phyloP scores from a whole-genome alignment of 768 basidiomycete genomes.

The Mycena galopus region DNA sequence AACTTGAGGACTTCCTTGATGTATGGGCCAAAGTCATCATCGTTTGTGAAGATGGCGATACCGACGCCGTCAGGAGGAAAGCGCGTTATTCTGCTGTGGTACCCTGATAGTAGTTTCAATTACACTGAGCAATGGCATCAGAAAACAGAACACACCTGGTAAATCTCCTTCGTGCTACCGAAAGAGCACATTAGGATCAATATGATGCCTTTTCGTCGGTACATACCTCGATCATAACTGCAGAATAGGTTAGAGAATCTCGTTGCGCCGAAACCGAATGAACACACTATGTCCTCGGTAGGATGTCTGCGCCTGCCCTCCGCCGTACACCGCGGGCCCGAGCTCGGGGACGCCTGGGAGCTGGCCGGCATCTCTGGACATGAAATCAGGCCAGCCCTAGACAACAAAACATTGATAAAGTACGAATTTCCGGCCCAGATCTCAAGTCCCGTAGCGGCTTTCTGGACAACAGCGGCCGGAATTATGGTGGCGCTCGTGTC shows the following conservation, averaged over 20 bases:
- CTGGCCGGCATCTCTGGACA: not conserved
- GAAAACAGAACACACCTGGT: not conserved
- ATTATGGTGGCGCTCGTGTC: too few species aligned
- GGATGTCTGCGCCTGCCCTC: not conserved
- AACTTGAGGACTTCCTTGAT: conserved; percentile 7
- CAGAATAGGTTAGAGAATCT: not conserved
- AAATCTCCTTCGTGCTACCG: not conserved
- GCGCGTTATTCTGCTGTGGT: not conserved
- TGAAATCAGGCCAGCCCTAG: too few species aligned
- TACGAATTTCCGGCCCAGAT: too few species aligned
- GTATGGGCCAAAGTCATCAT: not conserved
- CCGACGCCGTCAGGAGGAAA: conserved; percentile 5
- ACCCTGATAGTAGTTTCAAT: not conserved
- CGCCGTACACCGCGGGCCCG: not conserved
- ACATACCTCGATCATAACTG: conserved; percentile 10
- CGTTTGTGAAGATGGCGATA: conserved; percentile 17
- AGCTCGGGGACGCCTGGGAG: not conserved
- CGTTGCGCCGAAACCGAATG: too few species aligned
- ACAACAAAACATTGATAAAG: too few species aligned
- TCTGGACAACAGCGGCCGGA: too few species aligned
- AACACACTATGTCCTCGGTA: conserved; percentile 15
- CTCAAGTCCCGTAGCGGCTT: too few species aligned
- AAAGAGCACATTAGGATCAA: not conserved
- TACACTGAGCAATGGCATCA: too few species aligned
- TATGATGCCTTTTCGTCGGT: too few species aligned